Percentiles rank a stretch among this genome's conserved stretches.
phyloP scores from a whole-genome alignment of 1,284 basidiomycete genomes.

The Heterobasidion occidentale region DNA sequence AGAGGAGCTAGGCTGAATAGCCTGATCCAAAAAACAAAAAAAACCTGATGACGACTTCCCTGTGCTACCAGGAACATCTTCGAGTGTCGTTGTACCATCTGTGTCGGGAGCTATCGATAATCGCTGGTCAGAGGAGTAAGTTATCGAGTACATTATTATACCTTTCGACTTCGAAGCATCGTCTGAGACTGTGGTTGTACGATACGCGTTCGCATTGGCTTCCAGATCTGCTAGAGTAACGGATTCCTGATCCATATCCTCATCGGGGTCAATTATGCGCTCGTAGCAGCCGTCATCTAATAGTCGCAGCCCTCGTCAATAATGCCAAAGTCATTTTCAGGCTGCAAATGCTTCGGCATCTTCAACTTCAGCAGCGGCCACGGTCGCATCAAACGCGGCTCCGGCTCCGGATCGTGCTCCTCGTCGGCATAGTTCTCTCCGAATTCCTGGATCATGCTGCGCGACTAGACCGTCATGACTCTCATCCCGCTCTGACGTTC shows the following conservation, averaged over 20 bases:
- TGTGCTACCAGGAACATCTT: too few relatives aligned
- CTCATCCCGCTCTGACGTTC: constrained; percentile 17
- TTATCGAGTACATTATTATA: too few relatives aligned
- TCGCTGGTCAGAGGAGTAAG: too few relatives aligned
- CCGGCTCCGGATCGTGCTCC: constrained; percentile 13
- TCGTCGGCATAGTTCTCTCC: constrained; percentile 16
- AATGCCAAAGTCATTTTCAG: not conserved
- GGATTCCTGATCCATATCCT: not conserved
- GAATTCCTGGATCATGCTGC: constrained; percentile 26
- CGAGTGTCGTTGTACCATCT: too few relatives aligned
- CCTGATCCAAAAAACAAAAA: too few relatives aligned
- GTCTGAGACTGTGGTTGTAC: not conserved
- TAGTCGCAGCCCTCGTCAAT: constrained; percentile 10
- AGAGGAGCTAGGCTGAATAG: too few relatives aligned
- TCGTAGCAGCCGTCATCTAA: not conserved
- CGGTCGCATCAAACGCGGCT: constrained; percentile 12
- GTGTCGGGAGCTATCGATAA: too few relatives aligned
- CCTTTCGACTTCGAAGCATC: not conserved
- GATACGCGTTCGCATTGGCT: not conserved
- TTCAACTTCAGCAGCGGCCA: constrained; percentile 16
- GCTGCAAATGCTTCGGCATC: not conserved
- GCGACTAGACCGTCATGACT: constrained; percentile 22
- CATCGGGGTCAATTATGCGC: not conserved
- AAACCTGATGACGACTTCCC: too few relatives aligned
- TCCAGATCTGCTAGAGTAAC: not conserved